Evolutionary conservation across 495 filamentous ascomycete species (phyloP), one percentile per base, ranked within the genome.

Genomic region (Hypoxylon subgilvum): DNA sequence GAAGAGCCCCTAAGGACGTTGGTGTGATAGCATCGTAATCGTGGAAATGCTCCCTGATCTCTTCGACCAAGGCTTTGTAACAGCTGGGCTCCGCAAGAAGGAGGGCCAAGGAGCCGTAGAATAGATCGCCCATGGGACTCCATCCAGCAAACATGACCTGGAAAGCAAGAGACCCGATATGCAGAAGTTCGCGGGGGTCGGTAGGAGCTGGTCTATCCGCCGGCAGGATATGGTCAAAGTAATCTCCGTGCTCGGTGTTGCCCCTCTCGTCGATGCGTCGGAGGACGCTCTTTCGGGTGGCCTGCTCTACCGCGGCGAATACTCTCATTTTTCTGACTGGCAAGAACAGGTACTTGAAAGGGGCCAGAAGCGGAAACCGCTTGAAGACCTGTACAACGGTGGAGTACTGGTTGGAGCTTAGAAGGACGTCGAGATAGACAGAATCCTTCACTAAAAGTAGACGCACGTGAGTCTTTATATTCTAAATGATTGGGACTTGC

Each of bases 91-190:
- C 13, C 6, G 55, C 21, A 5, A 71, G 23, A 2, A 39, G 18
- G 38, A 65, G 69, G 34, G 57, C 38, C 2, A 71, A 9, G 8
- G 39, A 31, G 14, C 49, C 16, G 14, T 52, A 49, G 22, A 67
- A 57, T 13, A 8, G 18, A 8, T 31, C 57, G 2, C 42, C 21
- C 6, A 65, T 28, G 1, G 68, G 68, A 6, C 63, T 59, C 17
- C 53, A 71, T 6, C 55, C 63, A 6, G 47, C 59, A 8, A 69
- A 13, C 16, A 71, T 32, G n/a, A 69, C n/a, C 48, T 71, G 68
- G 12, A 25, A 14, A 1, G 55, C 35, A 4, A 71, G 23, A 4
- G 43, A 14, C 39, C 65, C 63, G 3, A 69, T 3, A n/a, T 58
- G 58, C 34, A 6, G 13, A 17, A 36, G 5, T 9, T 56, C 30